These are phyloP conservation scores for Breviolum minutum DNA, from an alignment of 73 alveolate species.

Conservation along the genomic window DNA sequence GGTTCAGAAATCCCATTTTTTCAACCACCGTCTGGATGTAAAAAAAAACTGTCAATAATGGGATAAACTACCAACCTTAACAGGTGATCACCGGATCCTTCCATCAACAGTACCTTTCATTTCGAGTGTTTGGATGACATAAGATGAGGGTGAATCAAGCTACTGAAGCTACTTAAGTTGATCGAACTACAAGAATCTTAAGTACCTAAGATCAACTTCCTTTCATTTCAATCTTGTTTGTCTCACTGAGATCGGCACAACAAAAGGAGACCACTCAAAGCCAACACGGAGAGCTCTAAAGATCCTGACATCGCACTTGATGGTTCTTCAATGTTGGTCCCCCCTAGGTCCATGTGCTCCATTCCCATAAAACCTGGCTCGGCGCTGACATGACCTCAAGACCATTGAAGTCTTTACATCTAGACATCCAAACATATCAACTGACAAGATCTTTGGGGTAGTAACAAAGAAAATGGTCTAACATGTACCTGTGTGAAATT, in stretches of 20 bases:
- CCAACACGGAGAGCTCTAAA: slow-evolving; percentile 54
- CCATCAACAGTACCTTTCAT: neutral
- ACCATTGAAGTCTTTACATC: too few relatives aligned
- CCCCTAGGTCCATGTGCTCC: neutral
- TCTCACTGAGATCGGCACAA: slow-evolving; percentile 5
- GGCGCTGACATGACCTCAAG: too few relatives aligned
- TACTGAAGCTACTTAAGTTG: neutral
- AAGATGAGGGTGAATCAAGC: neutral
- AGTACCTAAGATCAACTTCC: neutral
- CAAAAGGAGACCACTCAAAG: slow-evolving; percentile 61
- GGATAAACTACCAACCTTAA: too few relatives aligned
- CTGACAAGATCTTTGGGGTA: too few relatives aligned
- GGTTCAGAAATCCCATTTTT: too few relatives aligned
- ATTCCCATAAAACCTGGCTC: too few relatives aligned
- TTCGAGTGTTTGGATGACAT: neutral
- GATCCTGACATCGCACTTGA: neutral
- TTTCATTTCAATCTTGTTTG: neutral
- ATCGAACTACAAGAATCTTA: neutral
- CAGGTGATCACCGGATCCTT: too few relatives aligned
- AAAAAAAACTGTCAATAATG: too few relatives aligned
- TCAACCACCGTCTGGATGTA: too few relatives aligned
- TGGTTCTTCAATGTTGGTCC: neutral
- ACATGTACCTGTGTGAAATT: too few relatives aligned
- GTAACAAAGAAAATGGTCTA: too few relatives aligned
- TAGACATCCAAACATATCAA: too few relatives aligned